phyloP scores from a whole-genome alignment of 2,329 filamentous ascomycete species.

The Clonostachys byssicola region DNA sequence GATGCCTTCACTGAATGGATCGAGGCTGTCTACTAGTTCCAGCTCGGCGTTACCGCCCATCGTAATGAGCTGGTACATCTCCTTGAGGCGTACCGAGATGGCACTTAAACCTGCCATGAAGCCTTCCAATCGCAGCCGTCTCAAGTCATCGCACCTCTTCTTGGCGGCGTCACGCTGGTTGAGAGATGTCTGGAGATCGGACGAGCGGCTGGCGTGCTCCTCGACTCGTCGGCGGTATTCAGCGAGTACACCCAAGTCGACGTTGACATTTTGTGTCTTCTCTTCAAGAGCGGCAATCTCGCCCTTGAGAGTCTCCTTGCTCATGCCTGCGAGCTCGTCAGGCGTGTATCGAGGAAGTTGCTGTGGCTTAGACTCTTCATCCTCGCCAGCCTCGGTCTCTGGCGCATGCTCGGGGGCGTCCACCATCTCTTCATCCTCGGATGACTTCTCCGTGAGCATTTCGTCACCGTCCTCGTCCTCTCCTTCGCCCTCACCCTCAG shows the following conservation, averaged over 20 bases:
- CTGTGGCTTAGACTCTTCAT: slow-evolving; percentile 25
- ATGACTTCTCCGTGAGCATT: slow-evolving; percentile 5
- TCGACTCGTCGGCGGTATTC: slow-evolving; percentile 85
- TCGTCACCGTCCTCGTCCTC: slow-evolving; percentile 19
- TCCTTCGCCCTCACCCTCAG: slow-evolving; percentile 20
- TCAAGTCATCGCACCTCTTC: slow-evolving; percentile 87
- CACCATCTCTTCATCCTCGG: not conserved
- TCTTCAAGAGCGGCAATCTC: slow-evolving; percentile 61
- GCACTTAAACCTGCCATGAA: slow-evolving; percentile 98
- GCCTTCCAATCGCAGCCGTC: slow-evolving; percentile 83
- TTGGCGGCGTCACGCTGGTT: slow-evolving; percentile 79
- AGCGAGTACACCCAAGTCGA: slow-evolving; percentile 83
- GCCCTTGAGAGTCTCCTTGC: slow-evolving; percentile 54
- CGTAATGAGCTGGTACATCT: slow-evolving; percentile 99
- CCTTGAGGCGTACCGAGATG: slow-evolving; percentile 92
- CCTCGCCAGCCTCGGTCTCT: slow-evolving; percentile 15
- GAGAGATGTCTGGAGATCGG: slow-evolving; percentile 77
- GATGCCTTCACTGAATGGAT: slow-evolving; percentile 96
- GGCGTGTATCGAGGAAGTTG: slow-evolving; percentile 75
- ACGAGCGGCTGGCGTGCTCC: slow-evolving; percentile 76
- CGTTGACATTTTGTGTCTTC: slow-evolving; percentile 76
- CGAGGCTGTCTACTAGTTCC: slow-evolving; percentile 91
- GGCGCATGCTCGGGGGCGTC: slow-evolving; percentile 3
- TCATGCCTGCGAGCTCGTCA: slow-evolving; percentile 65
- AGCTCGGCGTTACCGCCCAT: slow-evolving; percentile 99